phyloP scores from a whole-genome alignment of 805 yeast genomes.

The Dipodascopsis tothii region DNA sequence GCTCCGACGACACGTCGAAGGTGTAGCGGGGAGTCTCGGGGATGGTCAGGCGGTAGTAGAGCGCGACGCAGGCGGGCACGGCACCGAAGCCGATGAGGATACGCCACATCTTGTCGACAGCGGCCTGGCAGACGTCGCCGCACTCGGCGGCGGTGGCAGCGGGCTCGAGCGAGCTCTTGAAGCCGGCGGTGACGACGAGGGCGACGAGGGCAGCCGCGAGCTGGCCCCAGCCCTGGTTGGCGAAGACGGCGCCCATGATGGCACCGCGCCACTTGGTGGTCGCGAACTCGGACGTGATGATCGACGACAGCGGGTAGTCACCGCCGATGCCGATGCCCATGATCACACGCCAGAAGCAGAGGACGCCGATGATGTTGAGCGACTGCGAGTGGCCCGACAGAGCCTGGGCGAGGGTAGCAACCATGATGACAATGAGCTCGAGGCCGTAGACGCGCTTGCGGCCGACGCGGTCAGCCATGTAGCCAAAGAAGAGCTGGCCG shows the following conservation, averaged over 20 bases:
- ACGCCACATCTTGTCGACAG: conserved; percentile 94
- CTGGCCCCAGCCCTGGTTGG: conserved; percentile 97
- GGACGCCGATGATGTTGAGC: conserved; percentile 46
- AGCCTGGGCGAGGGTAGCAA: conserved; percentile 73
- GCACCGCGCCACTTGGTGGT: conserved; percentile 98
- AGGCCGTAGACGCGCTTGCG: conserved; percentile 82
- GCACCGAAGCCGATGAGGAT: conserved; percentile 80
- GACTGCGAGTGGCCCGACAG: conserved; percentile 51
- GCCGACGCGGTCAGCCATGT: conserved; percentile 71
- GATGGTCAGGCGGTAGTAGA: conserved; percentile 83
- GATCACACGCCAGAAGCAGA: conserved; percentile 70
- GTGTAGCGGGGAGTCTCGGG: conserved; percentile 93
- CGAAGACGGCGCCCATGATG: conserved; percentile 91
- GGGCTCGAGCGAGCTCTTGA: conserved; percentile 50
- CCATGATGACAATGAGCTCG: conserved; percentile 77
- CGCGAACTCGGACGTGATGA: conserved; percentile 84
- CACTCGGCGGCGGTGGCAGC: conserved; percentile 56
- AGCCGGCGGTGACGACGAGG: conserved; percentile 65
- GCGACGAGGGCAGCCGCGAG: conserved; percentile 81
- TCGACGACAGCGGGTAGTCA: conserved; percentile 90
- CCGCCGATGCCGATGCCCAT: conserved; percentile 98
- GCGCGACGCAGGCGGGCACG: conserved; percentile 77
- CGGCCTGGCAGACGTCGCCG: conserved; percentile 58
- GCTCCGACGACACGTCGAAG: conserved; percentile 61
- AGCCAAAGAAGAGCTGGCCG: conserved; percentile 83